Evolutionary conservation across 148 eudicot species (phyloP), one percentile per base, ranked within the genome.

Genomic region (Rhododendron simsii): DNA sequence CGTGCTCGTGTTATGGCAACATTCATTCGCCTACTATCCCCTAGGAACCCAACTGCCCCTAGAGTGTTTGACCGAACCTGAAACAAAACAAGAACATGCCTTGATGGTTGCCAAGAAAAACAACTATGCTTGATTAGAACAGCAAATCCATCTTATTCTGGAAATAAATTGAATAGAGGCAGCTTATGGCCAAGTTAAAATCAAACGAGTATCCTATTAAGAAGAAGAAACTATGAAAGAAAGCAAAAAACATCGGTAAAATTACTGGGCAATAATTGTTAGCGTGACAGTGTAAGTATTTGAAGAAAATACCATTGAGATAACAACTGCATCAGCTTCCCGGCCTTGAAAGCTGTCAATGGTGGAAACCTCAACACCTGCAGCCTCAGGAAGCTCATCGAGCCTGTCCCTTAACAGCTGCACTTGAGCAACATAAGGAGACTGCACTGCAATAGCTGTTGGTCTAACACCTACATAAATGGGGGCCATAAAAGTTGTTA

Each of bases 391-490:
- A 55, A 93, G 82, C 86, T 91, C 95, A 87, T 89, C 93, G 44
- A 95, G 88, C 87, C 92, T 94, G 89, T 94, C 95, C 87, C 98
- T 93, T 87, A 95, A 81, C 44, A 94, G 84, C 81, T 95, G 98
- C 85, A 95, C 98, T 90, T 95, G 98, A 86, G 98, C 98, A 91
- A 95, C 96, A 91, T 94, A 94, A 23, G 98, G 98, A 80, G 98
- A 95, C 83, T 95, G 98, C 82, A 95, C 92, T 14, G 95, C 97
- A 41, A 95, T 95, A 55, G 91, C 94, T 87, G 88, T 74, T 37
- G 98, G 96, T 86, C 92, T 88, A 76, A 95, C 96, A 86, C 98
- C 98, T 95, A 90, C 90, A 87, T 76, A 86, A 39, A 55, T 39
- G 53, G 53, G 51, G 23, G 61, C 78, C 5, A 61, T 20, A 7